Conservation (phyloP, 805 yeast species). For the Wickerhamomyces queroliae region DNA sequence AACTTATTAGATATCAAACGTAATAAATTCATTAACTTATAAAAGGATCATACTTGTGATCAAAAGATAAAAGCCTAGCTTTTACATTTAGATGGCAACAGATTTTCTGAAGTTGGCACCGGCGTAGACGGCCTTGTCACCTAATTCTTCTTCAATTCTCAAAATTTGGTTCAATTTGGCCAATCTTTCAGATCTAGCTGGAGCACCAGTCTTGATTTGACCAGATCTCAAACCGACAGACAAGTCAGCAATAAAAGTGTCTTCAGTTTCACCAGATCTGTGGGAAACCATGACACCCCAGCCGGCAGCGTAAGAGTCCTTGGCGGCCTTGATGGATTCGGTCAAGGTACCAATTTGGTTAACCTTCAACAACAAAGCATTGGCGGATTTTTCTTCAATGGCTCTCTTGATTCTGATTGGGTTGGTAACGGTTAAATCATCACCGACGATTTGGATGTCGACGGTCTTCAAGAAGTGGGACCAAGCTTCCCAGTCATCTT, state of each 20-base stretch:
- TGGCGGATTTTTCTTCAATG: constrained; percentile 92
- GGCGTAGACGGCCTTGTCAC: constrained; percentile 95
- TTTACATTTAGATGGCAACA: constrained; percentile 23
- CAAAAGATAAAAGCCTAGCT: background rate
- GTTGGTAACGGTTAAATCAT: constrained; percentile 98
- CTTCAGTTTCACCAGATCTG: constrained; percentile 99
- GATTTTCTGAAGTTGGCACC: constrained; percentile 78
- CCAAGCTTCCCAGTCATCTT: constrained; percentile 99
- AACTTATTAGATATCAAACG: too few relatives aligned
- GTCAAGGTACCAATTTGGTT: constrained; percentile 97
- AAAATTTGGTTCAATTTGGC: constrained; percentile 98
- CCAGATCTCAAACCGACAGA: constrained; percentile 97
- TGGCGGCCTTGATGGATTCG: constrained; percentile 96
- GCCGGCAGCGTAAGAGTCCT: constrained; percentile 89
- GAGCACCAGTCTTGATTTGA: constrained; percentile 99
- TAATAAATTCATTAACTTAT: background rate
- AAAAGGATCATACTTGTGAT: background rate
- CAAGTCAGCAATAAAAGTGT: constrained; percentile 95
- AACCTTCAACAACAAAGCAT: constrained; percentile 93
- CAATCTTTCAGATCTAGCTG: constrained; percentile 99
- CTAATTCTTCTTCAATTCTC: constrained; percentile 98
- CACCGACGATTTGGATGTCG: constrained; percentile 90
- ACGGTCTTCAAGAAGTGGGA: constrained; percentile 71
- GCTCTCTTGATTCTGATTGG: constrained; percentile 91
- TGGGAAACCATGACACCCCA: constrained; percentile 99